Evolutionary conservation across 495 filamentous ascomycete genomes (phyloP), one percentile per base, ranked within the genome.

Genomic region (Pyrenula aspistea): DNA sequence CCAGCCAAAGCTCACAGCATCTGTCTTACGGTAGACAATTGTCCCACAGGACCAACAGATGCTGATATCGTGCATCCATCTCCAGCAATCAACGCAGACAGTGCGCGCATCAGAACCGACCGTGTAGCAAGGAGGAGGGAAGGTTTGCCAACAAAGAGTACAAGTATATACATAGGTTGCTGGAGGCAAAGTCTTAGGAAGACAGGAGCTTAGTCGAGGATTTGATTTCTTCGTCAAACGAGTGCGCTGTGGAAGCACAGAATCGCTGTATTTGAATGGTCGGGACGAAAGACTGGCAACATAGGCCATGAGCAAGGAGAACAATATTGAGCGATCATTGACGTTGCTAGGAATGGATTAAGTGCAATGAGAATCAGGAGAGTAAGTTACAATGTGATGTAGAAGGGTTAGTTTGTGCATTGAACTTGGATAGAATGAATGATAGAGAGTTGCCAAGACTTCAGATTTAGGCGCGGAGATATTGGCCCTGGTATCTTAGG

Each of bases 1-100:
- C 63, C 61, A 65, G 11, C 63, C 63, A 47, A 58, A 65, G 10
- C 54, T 50, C 20, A 65, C 63, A 10, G 54, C 48, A 49, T 65
- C 63, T 21, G 59, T 59, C 8, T 21, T 48, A 1, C 63, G n/a
- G 22, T 24, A 19, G 22, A 63, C 49, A 11, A 20, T 19, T 1
- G 53, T 49, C 19, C 63, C 61, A 49, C 63, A 65, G n/a, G 22
- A 24, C 63, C 63, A 65, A 57, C 63, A 65, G 0, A 65, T 24
- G 20, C 20, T 49, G 1, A 63, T 36, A n/a, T 54, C 24, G 10
- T 57, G 50, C 2, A 65, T 55, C 21, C 53, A 31, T 12, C 23
- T 19, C 55, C 61, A 65, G 22, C 63, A 65, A 0, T 24, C 10
- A 3, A 23, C 10, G 50, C 63, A 65, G 54, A 65, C 62, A 15